Base-by-base conservation (phyloP, 352 stramenopile species). In the Globisporangium camurandrum region DNA sequence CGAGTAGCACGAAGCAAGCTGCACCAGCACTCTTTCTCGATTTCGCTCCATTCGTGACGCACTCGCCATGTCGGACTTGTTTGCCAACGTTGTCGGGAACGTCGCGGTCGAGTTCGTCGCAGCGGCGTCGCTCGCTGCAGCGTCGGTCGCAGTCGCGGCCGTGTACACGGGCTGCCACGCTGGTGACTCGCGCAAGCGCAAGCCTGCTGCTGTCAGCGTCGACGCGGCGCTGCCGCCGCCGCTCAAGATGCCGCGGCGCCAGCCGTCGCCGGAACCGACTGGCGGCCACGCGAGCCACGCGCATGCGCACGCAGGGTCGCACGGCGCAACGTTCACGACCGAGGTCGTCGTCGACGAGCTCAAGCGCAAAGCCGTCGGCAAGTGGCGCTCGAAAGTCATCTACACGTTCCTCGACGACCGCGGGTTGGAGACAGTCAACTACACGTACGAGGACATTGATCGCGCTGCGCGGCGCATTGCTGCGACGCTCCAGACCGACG, bases 381-480 rank as follows among this genome's bases (percentile, higher is more conserved):
- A 76, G 51, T 79, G 60, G 56, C 62, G 69, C 46, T 55, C 86
- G 62, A 76, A 83, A 53, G 66, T 89, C 51, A 71, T 87, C 53
- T 92, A 89, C 72, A 87, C 77, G 26, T 89, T 89, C 54, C 47
- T 92, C 49, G 77, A 92, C 67, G 80, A 89, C 55, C 27, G 54
- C 22, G 80, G 80, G 10, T 69, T 76, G 19, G 80, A 92, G 54
- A 61, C 33, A 0, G 64, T 83, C 40, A 86, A 81, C 62, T 72
- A 87, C 47, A 81, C 77, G 62, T 78, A 85, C 48, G 63, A 77
- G 19, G 75, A 92, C 22, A 62, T 92, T 23, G 77, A 92, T 56
- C 48, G 40, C 17, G 72, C 68, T 1, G 79, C 79, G n/a, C 65
- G 76, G 6, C 69, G 70, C 41, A 72, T 91, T 26, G 79, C 79